A percentile compares a stretch with the other conserved stretches of the same genome.
Conservation (phyloP, 345 rosid genomes). For the Acer saccharum region DNA sequence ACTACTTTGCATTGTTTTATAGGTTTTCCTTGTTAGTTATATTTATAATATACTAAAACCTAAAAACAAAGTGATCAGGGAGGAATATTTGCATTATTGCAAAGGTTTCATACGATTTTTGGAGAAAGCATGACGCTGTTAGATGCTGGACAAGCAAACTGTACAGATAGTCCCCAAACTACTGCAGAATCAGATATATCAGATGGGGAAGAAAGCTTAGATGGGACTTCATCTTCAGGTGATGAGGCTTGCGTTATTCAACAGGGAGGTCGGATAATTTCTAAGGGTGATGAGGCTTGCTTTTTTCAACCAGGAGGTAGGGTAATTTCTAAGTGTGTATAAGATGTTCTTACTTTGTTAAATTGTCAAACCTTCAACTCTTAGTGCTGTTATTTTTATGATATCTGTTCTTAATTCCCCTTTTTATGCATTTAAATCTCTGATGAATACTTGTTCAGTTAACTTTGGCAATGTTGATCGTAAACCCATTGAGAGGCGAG, state of each 20-base stretch:
- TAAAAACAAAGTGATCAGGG: slow-evolving; percentile 50
- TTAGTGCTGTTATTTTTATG: neutral
- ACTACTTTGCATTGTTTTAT: slow-evolving; percentile 19
- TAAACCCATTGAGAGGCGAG: slow-evolving; percentile 29
- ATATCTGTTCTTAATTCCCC: neutral
- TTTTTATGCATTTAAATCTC: slow-evolving; percentile 24
- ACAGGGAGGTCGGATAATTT: slow-evolving; percentile 37
- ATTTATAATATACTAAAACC: slow-evolving; percentile 10
- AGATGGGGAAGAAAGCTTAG: slow-evolving; percentile 43
- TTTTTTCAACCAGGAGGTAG: slow-evolving; percentile 43
- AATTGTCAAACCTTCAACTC: neutral
- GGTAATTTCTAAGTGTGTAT: slow-evolving; percentile 3
- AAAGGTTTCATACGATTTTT: slow-evolving; percentile 35
- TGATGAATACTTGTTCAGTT: slow-evolving; percentile 27
- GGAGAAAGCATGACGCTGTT: slow-evolving; percentile 22
- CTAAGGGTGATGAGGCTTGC: slow-evolving; percentile 25
- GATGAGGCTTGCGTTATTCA: slow-evolving; percentile 34
- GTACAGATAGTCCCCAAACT: slow-evolving; percentile 27
- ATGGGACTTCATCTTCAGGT: slow-evolving; percentile 28
- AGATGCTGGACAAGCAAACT: slow-evolving; percentile 34
- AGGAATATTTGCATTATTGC: slow-evolving; percentile 68
- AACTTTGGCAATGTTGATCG: slow-evolving; percentile 25
- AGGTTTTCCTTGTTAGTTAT: slow-evolving; percentile 12
- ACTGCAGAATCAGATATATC: slow-evolving; percentile 39
- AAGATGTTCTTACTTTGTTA: neutral